These are phyloP conservation scores for Wickerhamiella sergipiensis DNA, from an alignment of 805 yeast genomes.

Conservation along the genomic window DNA sequence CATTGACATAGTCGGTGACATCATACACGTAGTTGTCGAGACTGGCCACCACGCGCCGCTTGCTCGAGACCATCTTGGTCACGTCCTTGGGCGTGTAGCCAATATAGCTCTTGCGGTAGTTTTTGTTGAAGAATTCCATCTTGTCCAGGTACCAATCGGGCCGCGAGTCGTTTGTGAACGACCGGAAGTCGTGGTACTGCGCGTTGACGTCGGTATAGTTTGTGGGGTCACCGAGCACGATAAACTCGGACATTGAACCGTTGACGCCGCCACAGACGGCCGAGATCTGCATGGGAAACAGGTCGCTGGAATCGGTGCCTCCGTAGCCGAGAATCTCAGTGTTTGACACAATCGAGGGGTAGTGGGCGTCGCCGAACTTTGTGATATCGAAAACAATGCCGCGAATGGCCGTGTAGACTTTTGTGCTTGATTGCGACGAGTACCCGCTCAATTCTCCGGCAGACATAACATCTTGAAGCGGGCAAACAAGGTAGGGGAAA, in stretches of 20 bases:
- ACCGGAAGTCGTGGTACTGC: slow-evolving; percentile 29
- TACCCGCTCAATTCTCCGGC: slow-evolving; percentile 23
- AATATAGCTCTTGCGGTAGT: slow-evolving; percentile 25
- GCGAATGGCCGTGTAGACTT: slow-evolving; percentile 25
- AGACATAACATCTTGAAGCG: slow-evolving; percentile 26
- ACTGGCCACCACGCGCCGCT: slow-evolving; percentile 21
- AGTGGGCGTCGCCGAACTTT: slow-evolving; percentile 27
- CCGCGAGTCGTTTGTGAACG: slow-evolving; percentile 26
- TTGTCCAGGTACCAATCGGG: slow-evolving; percentile 32
- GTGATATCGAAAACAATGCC: slow-evolving; percentile 30
- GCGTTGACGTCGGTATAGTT: slow-evolving; percentile 29
- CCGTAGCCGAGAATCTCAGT: slow-evolving; percentile 25
- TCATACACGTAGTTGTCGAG: slow-evolving; percentile 28
- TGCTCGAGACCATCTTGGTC: slow-evolving; percentile 15
- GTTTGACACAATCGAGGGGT: slow-evolving; percentile 27
- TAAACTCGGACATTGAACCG: slow-evolving; percentile 20
- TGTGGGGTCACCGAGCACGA: slow-evolving; percentile 22
- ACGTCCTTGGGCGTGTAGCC: slow-evolving; percentile 26
- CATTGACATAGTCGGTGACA: slow-evolving; percentile 25
- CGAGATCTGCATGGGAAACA: slow-evolving; percentile 29
- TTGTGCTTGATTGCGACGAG: slow-evolving; percentile 20
- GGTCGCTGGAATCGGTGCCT: slow-evolving; percentile 24
- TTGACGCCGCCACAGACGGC: slow-evolving; percentile 27
- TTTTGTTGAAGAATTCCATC: slow-evolving; percentile 24
- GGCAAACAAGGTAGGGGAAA: slow-evolving; percentile 29